Evolutionary conservation across 2,329 filamentous ascomycete species (phyloP), one percentile per base, ranked within the genome.

Genomic region (Hymenoscyphus repandus): DNA sequence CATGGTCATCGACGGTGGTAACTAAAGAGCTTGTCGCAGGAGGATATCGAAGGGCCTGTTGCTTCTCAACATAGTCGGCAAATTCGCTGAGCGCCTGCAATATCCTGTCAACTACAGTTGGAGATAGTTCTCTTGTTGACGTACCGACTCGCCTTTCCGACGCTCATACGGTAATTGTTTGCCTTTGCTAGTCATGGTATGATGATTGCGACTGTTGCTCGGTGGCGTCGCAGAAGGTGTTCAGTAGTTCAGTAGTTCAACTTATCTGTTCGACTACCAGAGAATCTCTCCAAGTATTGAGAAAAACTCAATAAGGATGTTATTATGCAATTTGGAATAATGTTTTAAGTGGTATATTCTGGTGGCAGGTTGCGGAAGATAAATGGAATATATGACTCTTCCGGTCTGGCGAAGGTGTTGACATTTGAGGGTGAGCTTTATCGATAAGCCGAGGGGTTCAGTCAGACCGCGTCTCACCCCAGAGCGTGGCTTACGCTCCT

Each of bases 41-140:
- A 1, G 79, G 79, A 60, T 82, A 84, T 50, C 87, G 84, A 45
- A 85, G 71, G 12, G 84, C 83, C 69, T 97, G 93, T 68, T 97
- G 91, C 68, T 90, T 87, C 69, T 97, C 90, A 58, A 96, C 93
- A 64, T 96, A 97, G 64, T 99, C 93, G 69, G 91, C 90, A 68
- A 99, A 99, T 63, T 97, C 93, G 73, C 88, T 93, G 50, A 99
- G 78, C 11, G 92, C 91, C 78, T 79, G 45, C 0, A 43, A 20
- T 27, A 17, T 12, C 5, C 1, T 27, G 20, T 46, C 12, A 46
- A 32, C 34, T 27, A 7, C 32, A 5, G 20, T 18, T 27, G n/a
- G 15, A 32, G 20, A n/a, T n/a, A 40, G 13, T 9, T 5, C 5
- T 13, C 22, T n/a, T 27, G 20, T 17, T 13, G n/a, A 62, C 79